Conservation (phyloP, 306 rosid genomes). For the Sindora glabra region DNA sequence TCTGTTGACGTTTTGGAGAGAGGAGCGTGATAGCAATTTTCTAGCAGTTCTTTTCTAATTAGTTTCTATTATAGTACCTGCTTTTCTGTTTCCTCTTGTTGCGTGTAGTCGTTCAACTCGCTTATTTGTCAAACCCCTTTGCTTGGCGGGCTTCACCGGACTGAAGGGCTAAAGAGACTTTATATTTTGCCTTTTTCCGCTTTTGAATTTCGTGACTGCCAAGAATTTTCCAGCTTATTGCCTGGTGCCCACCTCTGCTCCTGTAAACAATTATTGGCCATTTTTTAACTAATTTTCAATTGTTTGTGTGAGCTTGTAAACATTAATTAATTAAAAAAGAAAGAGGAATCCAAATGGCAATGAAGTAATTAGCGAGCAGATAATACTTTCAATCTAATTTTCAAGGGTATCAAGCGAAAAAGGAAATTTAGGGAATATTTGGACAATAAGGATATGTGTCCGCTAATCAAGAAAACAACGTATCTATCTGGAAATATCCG, state of each 20-base stretch:
- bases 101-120: conserved; percentile 13
- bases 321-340: no score
- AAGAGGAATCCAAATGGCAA: no score
- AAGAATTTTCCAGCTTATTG: not conserved
- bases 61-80: not conserved
- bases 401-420: no score
- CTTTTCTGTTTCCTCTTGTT: not conserved
- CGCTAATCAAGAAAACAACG: no score
- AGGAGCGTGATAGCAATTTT: not conserved
- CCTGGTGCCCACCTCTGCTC: not conserved
- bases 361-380: no score
- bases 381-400: no score
- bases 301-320: no score
- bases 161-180: not conserved
- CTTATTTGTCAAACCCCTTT: not conserved
- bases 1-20: not conserved
- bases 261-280: no score
- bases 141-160: not conserved
- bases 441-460: no score
- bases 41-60: not conserved
- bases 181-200: not conserved
- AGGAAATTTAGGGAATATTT: no score
- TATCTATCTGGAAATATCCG: no score
- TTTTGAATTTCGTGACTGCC: not conserved
- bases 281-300: no score